Evolutionary conservation across 2,329 filamentous ascomycete species (phyloP).

Genomic region (Pseudocercospora vitis): DNA sequence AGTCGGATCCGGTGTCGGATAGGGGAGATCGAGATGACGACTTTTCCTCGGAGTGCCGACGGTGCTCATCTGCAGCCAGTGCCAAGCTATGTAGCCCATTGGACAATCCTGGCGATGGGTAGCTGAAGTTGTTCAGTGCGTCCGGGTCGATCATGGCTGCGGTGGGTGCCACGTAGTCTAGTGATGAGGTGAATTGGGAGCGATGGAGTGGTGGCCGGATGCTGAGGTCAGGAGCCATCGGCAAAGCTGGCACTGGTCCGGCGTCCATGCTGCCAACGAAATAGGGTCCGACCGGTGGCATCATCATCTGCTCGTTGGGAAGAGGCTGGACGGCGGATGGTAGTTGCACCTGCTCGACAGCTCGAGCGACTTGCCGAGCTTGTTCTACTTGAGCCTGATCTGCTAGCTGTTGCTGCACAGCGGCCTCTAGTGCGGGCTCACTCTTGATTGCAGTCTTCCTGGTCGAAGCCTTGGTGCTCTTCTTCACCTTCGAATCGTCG

Average conservation of each 20-base stretch:
- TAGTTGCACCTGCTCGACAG: slow-evolving; percentile 20
- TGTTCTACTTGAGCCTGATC: slow-evolving; percentile 30
- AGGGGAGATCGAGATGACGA: slow-evolving; percentile 29
- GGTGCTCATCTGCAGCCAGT: slow-evolving; percentile 39
- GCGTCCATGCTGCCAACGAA: slow-evolving; percentile 33
- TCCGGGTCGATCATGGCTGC: slow-evolving; percentile 36
- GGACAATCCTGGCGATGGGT: slow-evolving; percentile 41
- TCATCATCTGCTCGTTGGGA: slow-evolving; percentile 32
- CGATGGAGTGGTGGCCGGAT: slow-evolving; percentile 38
- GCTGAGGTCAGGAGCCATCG: slow-evolving; percentile 36
- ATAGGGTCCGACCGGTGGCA: slow-evolving; percentile 35
- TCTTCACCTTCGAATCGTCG: slow-evolving; percentile 48
- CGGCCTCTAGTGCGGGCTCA: slow-evolving; percentile 36
- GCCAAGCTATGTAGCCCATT: slow-evolving; percentile 42
- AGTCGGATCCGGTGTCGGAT: slow-evolving; percentile 20
- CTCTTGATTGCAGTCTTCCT: slow-evolving; percentile 35
- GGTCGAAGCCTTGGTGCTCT: slow-evolving; percentile 40
- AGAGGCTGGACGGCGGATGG: slow-evolving; percentile 23
- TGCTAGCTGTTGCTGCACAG: slow-evolving; percentile 38
- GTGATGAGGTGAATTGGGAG: slow-evolving; percentile 34
- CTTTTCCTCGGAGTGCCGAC: slow-evolving; percentile 36
- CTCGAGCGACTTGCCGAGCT: slow-evolving; percentile 22
- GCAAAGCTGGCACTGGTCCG: slow-evolving; percentile 38
- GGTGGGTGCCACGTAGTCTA: slow-evolving; percentile 37
- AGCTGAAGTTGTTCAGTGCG: slow-evolving; percentile 36